Evolutionary conservation across 148 eudicot genomes (phyloP), one percentile per base, ranked within the genome.

Genomic region (Selenicereus undatus): DNA sequence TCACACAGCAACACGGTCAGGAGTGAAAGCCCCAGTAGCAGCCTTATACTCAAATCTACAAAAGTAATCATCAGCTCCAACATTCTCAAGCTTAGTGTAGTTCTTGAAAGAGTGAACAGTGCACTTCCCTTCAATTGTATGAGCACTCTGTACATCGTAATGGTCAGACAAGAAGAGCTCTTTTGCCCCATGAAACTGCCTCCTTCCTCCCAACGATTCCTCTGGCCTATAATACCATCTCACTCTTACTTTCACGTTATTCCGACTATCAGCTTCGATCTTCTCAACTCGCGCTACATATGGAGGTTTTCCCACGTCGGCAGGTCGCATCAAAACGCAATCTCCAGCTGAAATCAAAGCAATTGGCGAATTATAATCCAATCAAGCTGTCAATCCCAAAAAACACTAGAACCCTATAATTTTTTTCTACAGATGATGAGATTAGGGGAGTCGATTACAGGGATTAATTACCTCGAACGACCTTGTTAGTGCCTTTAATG

Each of bases 151-250:
- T n/a, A 89, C 74, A 84, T 94, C 98, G 60, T 27, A 79, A 76
- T 94, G 98, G 83, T 94, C 98, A 20, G 98, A 94, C 45, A 94
- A 84, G 56, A 94, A 94, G 77, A 94, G 73, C 86, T 94, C 98
- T 81, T 94, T 94, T 0, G 92, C 90, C 52, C 98, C 98, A 77
- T 94, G 98, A 79, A 94, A 92, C 75, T 86, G 95, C 24, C 94
- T 80, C 26, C 98, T 91, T 56, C 98, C 98, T 11, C 98, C 98
- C 80, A 90, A 84, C 24, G 98, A 92, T 86, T 94, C 98, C 80
- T 94, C 98, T 21, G 98, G 98, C 79, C 98, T 89, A 56, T 92
- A 94, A 75, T 94, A 94, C 98, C 98, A 94, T 78, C 92, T 84
- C 51, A 94, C 92, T 65, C 82, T 90, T 74, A 94, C 91, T 83